A percentile compares a stretch with the other conserved stretches of the same genome.
Evolutionary conservation across 306 rosid genomes (phyloP).

Genomic region (Cicer judaicum): DNA sequence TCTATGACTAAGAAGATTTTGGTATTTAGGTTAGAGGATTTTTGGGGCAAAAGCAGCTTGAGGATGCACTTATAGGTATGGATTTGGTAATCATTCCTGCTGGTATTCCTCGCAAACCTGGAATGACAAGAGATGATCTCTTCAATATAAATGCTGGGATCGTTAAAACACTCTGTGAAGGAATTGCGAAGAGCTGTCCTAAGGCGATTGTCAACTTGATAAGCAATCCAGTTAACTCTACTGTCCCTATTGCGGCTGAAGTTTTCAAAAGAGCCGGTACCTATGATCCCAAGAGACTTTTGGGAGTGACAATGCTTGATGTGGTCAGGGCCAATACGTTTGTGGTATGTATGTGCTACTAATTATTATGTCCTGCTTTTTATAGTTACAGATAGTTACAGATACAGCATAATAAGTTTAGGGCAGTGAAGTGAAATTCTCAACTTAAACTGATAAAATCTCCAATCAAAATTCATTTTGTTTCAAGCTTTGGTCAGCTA

Average conservation of each 20-base stretch:
- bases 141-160: slow-evolving; percentile 94
- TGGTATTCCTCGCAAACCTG: slow-evolving; percentile 94
- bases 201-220: slow-evolving; percentile 83
- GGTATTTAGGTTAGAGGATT: slow-evolving; percentile 76
- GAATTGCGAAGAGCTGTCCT: slow-evolving; percentile 78
- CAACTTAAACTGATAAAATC: slow-evolving; percentile 17
- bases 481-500: slow-evolving; percentile 13
- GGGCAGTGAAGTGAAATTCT: slow-evolving; percentile 21
- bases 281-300: slow-evolving; percentile 82
- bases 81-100: slow-evolving; percentile 93
- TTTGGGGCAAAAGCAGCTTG: slow-evolving; percentile 85
- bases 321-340: slow-evolving; percentile 96
- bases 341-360: slow-evolving; percentile 65
- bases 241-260: slow-evolving; percentile 95
- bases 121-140: slow-evolving; percentile 99
- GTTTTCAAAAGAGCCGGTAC: slow-evolving; percentile 89
- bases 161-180: slow-evolving; percentile 81
- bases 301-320: slow-evolving; percentile 93
- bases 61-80: slow-evolving; percentile 81
- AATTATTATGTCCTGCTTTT: slow-evolving; percentile 14
- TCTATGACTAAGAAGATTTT: slow-evolving; percentile 26
- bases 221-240: slow-evolving; percentile 96
- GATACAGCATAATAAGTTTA: slow-evolving; percentile 31
- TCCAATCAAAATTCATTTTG: slow-evolving; percentile 4
- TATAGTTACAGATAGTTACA: slow-evolving; percentile 6